These are phyloP conservation scores for Phytophthora quininea DNA, from an alignment of 352 stramenopile species.

Conservation along the genomic window DNA sequence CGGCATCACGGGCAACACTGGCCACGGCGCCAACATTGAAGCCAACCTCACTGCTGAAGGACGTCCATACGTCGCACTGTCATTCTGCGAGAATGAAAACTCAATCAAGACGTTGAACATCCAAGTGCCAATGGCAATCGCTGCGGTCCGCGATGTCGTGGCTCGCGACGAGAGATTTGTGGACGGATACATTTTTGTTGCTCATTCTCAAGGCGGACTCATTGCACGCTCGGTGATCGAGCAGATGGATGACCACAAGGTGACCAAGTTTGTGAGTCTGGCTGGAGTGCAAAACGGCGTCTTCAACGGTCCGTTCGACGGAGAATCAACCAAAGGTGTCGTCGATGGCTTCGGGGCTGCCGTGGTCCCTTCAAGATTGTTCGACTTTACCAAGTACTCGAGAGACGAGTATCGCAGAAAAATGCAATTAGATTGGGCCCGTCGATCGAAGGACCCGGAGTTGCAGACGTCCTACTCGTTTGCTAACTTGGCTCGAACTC, in stretches of 20 bases:
- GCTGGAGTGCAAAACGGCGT: not conserved
- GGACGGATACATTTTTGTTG: conserved; percentile 45
- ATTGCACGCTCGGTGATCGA: conserved; percentile 43
- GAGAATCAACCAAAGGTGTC: no score
- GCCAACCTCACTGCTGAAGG: not conserved
- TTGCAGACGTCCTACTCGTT: not conserved
- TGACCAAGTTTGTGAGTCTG: not conserved
- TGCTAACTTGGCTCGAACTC: not conserved
- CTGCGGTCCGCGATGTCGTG: conserved; percentile 28
- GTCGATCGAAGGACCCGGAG: not conserved
- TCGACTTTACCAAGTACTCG: conserved; percentile 32
- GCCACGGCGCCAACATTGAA: no score
- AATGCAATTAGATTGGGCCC: conserved; percentile 29
- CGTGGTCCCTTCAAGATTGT: not conserved
- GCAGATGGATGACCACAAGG: conserved; percentile 52
- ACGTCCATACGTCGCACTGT: conserved; percentile 32
- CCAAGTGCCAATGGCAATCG: conserved; percentile 38
- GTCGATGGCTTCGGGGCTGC: no score
- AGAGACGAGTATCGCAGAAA: conserved; percentile 15
- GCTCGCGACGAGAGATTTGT: conserved; percentile 5
- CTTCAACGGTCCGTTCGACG: no score
- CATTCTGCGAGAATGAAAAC: conserved; percentile 35
- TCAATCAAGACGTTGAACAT: conserved; percentile 20
- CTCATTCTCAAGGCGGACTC: conserved; percentile 39
- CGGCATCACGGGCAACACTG: no score